A percentile compares a stretch with the other conserved stretches of the same genome.
Evolutionary conservation across 1,139 yeast species (phyloP).

Genomic region (Pichia sp.): DNA sequence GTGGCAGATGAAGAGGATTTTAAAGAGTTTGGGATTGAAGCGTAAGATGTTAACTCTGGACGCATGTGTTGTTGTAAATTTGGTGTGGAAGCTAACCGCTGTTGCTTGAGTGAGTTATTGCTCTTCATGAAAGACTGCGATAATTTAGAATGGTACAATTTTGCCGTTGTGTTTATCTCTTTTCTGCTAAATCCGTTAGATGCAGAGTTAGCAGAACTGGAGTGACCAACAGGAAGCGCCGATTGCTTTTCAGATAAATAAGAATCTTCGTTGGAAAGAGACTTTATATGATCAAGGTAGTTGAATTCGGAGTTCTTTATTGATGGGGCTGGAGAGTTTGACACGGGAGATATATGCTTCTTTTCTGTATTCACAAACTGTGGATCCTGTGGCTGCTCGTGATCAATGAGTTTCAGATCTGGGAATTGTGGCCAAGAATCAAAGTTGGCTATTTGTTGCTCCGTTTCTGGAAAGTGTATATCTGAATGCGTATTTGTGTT

Average conservation of each 20-base stretch:
- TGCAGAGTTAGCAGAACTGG: neutral
- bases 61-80: neutral
- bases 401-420: conserved; percentile 16
- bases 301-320: conserved; percentile 45
- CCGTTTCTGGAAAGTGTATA: too few species aligned
- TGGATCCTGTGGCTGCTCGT: conserved; percentile 22
- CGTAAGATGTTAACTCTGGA: neutral
- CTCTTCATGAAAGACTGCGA: conserved; percentile 21
- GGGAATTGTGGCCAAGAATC: conserved; percentile 25
- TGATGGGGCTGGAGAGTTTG: neutral
- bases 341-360: neutral
- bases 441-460: too few species aligned
- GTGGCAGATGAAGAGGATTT: neutral
- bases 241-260: conserved; percentile 8
- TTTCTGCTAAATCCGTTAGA: conserved; percentile 14
- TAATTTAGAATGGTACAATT: conserved; percentile 20
- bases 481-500: too few species aligned
- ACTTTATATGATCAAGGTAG: conserved; percentile 57
- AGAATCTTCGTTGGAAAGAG: conserved; percentile 10
- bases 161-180: conserved; percentile 15
- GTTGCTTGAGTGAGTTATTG: too few species aligned
- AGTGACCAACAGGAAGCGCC: too few species aligned
- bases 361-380: neutral
- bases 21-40: neutral
- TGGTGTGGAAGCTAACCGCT: neutral